Percentiles rank a stretch among this genome's conserved stretches.
Conservation (phyloP, 2,329 filamentous ascomycete species). For the Sphaerulina vaccinii region DNA sequence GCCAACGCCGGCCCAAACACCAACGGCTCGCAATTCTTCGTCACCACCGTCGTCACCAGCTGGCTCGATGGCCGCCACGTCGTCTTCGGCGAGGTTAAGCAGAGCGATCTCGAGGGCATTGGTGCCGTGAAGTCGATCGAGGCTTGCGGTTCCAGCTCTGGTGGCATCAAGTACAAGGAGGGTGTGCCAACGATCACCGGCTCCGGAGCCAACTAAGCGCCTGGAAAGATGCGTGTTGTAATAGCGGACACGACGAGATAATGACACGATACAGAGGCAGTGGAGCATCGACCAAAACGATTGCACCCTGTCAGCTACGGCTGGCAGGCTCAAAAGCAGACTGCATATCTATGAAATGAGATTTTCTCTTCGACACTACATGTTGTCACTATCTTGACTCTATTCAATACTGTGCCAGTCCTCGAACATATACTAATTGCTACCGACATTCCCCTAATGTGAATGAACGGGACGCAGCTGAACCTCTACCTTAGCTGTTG, state of each 20-base stretch:
- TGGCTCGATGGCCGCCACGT: constrained; percentile 80
- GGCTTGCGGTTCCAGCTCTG: constrained; percentile 55
- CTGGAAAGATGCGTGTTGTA: constrained; percentile 12
- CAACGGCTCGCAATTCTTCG: constrained; percentile 73
- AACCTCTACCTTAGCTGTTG: too few species aligned
- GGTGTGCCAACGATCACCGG: constrained; percentile 51
- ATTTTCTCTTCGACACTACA: constrained; percentile 4
- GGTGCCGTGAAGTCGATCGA: constrained; percentile 60
- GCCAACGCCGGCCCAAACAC: constrained; percentile 98
- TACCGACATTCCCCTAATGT: too few species aligned
- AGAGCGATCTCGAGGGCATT: constrained; percentile 54
- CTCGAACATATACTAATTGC: too few species aligned
- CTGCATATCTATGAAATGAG: constrained; percentile 18
- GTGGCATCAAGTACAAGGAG: constrained; percentile 53
- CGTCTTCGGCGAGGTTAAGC: constrained; percentile 73
- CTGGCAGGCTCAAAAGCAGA: constrained; percentile 22
- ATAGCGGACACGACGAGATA: background rate
- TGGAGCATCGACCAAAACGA: background rate
- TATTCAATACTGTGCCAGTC: background rate
- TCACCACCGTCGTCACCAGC: constrained; percentile 65
- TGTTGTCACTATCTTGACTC: background rate
- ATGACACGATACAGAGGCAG: background rate
- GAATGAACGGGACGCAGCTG: background rate
- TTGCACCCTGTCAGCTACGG: background rate
- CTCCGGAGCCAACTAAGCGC: constrained; percentile 43